Percentiles rank a stretch among this genome's conserved stretches.
Evolutionary conservation across 1,284 basidiomycete species (phyloP).

Genomic region (Pisolithus thermaeus): DNA sequence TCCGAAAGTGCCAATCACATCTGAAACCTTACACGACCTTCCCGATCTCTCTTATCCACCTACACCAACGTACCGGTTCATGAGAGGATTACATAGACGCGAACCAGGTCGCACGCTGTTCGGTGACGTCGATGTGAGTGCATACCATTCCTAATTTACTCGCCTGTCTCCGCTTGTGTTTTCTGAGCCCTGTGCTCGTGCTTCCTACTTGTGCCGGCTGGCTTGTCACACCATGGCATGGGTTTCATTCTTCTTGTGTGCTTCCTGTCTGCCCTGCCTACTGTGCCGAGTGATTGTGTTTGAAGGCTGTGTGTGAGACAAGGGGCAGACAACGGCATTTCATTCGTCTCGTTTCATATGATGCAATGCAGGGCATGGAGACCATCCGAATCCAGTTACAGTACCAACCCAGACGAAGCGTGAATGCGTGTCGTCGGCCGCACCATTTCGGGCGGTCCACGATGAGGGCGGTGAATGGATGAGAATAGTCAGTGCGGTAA

Average conservation of each 20-base stretch:
- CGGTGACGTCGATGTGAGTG: conserved; percentile 71
- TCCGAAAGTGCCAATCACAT: conserved; percentile 26
- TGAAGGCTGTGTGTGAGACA: neutral
- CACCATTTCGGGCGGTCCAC: conserved; percentile 46
- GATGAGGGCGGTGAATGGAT: conserved; percentile 34
- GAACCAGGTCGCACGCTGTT: conserved; percentile 50
- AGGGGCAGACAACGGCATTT: conserved; percentile 6
- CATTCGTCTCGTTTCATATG: conserved; percentile 4
- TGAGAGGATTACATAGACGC: conserved; percentile 42
- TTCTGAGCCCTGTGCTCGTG: neutral
- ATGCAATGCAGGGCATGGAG: conserved; percentile 40
- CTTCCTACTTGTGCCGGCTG: conserved; percentile 6
- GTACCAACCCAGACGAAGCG: conserved; percentile 71
- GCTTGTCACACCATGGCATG: too few relatives aligned
- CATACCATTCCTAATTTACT: conserved; percentile 21
- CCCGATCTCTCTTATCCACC: conserved; percentile 45
- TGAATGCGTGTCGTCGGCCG: conserved; percentile 51
- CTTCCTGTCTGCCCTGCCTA: too few relatives aligned
- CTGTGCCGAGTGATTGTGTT: too few relatives aligned
- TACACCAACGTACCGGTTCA: conserved; percentile 43
- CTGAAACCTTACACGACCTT: conserved; percentile 41
- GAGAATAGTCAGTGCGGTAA: conserved; percentile 30
- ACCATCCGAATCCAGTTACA: conserved; percentile 72
- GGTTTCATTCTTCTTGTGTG: neutral
- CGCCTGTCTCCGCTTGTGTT: neutral